Evolutionary conservation across 495 filamentous ascomycete species (phyloP).

Genomic region (Tuber melanosporum): DNA sequence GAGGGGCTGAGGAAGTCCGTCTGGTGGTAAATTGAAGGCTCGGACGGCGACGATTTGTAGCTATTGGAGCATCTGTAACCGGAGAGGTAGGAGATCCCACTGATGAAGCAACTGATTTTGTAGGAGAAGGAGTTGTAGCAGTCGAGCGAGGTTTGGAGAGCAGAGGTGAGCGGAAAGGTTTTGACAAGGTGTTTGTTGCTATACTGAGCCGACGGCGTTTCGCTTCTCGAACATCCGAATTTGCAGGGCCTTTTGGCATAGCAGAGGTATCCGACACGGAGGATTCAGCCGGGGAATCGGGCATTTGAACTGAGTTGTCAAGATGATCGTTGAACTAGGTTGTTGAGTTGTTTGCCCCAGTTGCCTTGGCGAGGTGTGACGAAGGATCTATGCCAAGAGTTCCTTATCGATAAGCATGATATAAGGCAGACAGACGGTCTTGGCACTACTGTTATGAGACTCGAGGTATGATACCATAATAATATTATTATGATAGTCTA

Average conservation of each 20-base stretch:
- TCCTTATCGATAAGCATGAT: neutral
- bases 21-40: neutral
- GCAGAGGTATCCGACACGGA: neutral
- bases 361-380: neutral
- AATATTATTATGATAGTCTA: no score
- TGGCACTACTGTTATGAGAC: neutral
- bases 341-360: neutral
- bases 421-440: neutral
- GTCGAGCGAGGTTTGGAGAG: slow-evolving; percentile 22
- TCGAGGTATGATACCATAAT: no score
- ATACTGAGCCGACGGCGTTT: slow-evolving; percentile 32
- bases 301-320: neutral
- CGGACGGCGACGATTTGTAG: neutral
- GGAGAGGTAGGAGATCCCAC: neutral
- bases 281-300: neutral
- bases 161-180: slow-evolving; percentile 34
- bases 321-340: neutral
- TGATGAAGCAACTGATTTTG: slow-evolving; percentile 14
- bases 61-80: neutral
- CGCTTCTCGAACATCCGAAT: slow-evolving; percentile 15
- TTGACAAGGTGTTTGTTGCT: slow-evolving; percentile 32
- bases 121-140: neutral
- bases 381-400: neutral
- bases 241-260: neutral
- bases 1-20: neutral